Evolutionary conservation across 2,329 filamentous ascomycete genomes (phyloP), one percentile per base, ranked within the genome.

Genomic region (Capronia epimyces): DNA sequence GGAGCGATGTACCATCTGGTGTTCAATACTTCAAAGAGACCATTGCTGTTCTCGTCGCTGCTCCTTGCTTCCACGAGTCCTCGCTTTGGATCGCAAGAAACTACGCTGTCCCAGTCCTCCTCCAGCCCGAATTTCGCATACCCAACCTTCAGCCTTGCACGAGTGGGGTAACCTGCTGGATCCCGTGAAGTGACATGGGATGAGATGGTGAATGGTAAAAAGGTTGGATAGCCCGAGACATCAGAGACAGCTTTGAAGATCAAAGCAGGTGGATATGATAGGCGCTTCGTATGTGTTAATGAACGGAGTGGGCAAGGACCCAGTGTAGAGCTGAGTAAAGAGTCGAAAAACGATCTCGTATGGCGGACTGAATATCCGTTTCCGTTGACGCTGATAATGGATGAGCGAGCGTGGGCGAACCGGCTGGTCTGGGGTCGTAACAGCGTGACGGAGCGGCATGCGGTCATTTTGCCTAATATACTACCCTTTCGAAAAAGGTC

Each of bases 171-270:
- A 1, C 70, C 64, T 21, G 66, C 74, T 4, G 53, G 70, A 5
- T 87, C 84, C 79, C 85, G 89, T 52, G 77, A 75, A 1, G 89
- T 95, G 34, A 97, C 89, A 54, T 76, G 78, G 31, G 87, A 90
- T 40, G 75, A 75, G 37, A 81, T 79, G 71, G 91, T 95, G 78
- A 94, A 96, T 9, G 93, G 93, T n/a, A 98, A 81, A 75, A 97
- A 98, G 59, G 75, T 68, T 31, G 78, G 75, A 79, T 98, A 98
- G 57, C 81, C 82, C 68, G 88, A 81, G 58, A 98, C 83, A 69
- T 96, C 89, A 71, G 89, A 83, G 67, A 98, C 90, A 48, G 96
- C 79, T 60, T 77, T 75, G 79, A 93, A 98, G 61, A 98, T 82
- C 1, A 81, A 75, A 3, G 69, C 63, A 25, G 82, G 74, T 0